A percentile compares a stretch with the other conserved stretches of the same genome.
Conservation (phyloP, 164 flowering plant genomes). For the Liriodendron chinense region DNA sequence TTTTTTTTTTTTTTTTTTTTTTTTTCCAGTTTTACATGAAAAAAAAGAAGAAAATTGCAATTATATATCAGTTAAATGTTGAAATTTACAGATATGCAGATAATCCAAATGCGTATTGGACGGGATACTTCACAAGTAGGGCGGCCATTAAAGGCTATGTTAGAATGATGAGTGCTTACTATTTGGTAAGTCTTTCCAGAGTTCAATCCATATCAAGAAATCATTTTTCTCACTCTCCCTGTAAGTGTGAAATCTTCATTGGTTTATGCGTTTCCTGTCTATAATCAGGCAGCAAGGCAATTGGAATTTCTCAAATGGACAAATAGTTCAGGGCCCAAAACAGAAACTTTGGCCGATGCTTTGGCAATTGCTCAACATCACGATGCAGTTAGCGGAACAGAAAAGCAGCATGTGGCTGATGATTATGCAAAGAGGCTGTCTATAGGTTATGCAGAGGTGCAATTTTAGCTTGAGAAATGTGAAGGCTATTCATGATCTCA, state of each 20-base stretch:
- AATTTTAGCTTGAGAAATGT: not conserved
- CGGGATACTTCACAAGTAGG: slow-evolving; percentile 92
- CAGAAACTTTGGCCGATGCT: slow-evolving; percentile 80
- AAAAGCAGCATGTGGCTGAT: slow-evolving; percentile 89
- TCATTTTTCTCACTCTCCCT: not conserved
- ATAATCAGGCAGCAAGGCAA: slow-evolving; percentile 83
- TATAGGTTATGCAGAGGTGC: slow-evolving; percentile 78
- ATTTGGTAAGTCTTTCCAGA: slow-evolving; percentile 50
- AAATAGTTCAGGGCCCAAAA: slow-evolving; percentile 51
- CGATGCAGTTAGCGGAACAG: slow-evolving; percentile 96
- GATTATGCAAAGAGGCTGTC: slow-evolving; percentile 87
- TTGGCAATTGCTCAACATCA: slow-evolving; percentile 97
- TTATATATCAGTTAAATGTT: not conserved
- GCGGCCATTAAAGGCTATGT: slow-evolving; percentile 85
- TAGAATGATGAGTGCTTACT: slow-evolving; percentile 80
- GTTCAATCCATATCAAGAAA: not conserved
- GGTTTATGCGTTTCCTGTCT: slow-evolving; percentile 5
- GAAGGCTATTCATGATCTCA: not conserved
- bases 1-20: too few relatives aligned
- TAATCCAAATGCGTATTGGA: slow-evolving; percentile 83
- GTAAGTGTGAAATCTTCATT: not conserved
- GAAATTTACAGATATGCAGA: slow-evolving; percentile 76
- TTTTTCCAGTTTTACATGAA: not conserved
- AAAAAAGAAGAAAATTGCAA: too few relatives aligned
- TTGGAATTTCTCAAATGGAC: slow-evolving; percentile 75